Evolutionary conservation across 2,329 filamentous ascomycete species (phyloP).

Genomic region (Hypoxylon sp.): DNA sequence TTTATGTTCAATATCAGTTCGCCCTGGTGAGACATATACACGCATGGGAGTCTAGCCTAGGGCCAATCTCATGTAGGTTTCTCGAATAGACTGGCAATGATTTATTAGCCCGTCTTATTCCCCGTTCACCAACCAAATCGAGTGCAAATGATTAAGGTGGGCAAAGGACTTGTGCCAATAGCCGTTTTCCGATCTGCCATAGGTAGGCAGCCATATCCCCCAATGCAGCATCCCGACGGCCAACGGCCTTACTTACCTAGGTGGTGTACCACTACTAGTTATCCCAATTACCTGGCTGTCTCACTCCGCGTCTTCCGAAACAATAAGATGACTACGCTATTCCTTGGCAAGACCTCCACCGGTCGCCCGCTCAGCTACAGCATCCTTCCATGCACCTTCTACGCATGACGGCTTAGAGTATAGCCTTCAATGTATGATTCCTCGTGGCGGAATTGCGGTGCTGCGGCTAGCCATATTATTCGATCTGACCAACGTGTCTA

Average conservation of each 20-base stretch:
- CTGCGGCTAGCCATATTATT: constrained; percentile 39
- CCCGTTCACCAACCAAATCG: constrained; percentile 13
- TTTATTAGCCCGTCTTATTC: constrained; percentile 4
- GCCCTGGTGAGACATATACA: constrained; percentile 17
- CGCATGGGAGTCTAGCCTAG: background rate
- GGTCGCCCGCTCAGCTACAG: constrained; percentile 15
- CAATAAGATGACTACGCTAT: constrained; percentile 28
- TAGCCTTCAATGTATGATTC: constrained; percentile 26
- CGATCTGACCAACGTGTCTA: constrained; percentile 5
- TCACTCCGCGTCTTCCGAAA: constrained; percentile 39
- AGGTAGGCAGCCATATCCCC: constrained; percentile 7
- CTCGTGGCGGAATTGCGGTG: constrained; percentile 24
- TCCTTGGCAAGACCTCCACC: constrained; percentile 2
- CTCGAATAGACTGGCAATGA: background rate
- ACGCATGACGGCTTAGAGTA: constrained; percentile 29
- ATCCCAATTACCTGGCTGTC: constrained; percentile 17
- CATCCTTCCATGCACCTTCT: constrained; percentile 42
- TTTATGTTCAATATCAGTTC: background rate
- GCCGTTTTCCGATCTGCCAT: constrained; percentile 21
- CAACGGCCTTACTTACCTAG: constrained; percentile 33
- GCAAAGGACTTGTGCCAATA: background rate
- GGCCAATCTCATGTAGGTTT: background rate
- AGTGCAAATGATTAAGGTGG: background rate
- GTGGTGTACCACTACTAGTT: constrained; percentile 22
- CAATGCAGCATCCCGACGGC: constrained; percentile 35